Conservation (phyloP, 108 stramenopile species). For the Cyclotella distinguenda region DNA sequence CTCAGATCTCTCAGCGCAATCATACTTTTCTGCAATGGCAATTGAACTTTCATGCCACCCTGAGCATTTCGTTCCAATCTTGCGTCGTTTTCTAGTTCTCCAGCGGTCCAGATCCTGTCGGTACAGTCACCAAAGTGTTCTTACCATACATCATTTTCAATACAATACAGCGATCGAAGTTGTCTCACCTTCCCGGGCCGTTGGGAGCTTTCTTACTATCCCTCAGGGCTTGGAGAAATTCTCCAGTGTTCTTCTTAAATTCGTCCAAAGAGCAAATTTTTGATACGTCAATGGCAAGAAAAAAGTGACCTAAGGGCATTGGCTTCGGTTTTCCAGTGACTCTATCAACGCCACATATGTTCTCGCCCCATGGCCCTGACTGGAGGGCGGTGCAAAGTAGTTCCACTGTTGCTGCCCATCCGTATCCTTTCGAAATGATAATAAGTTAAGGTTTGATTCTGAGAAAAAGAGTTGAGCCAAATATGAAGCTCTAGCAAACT, state of each 20-base stretch:
- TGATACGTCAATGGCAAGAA: conserved; percentile 69
- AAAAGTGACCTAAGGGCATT: conserved; percentile 75
- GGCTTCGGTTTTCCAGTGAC: conserved; percentile 60
- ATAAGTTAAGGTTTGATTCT: neutral
- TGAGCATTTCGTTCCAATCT: conserved; percentile 42
- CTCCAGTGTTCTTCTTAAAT: conserved; percentile 56
- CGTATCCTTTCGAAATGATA: conserved; percentile 34
- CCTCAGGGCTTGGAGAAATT: conserved; percentile 53
- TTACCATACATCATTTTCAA: neutral
- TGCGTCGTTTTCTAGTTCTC: conserved; percentile 64
- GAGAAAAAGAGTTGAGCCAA: too few species aligned
- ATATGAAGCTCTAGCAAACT: too few species aligned
- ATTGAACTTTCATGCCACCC: conserved; percentile 59
- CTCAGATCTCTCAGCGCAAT: conserved; percentile 45
- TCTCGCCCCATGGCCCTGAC: conserved; percentile 66
- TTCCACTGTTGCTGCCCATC: conserved; percentile 69
- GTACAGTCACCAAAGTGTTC: neutral
- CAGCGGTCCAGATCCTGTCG: conserved; percentile 66
- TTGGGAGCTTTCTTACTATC: conserved; percentile 53
- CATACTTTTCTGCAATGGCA: conserved; percentile 60
- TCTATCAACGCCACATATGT: conserved; percentile 61
- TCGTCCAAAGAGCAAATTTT: conserved; percentile 57
- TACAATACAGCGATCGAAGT: neutral
- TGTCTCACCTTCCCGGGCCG: conserved; percentile 48
- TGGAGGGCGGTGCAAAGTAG: conserved; percentile 64